Evolutionary conservation across 2,329 filamentous ascomycete species (phyloP).

Genomic region (Seiridium unicorne): DNA sequence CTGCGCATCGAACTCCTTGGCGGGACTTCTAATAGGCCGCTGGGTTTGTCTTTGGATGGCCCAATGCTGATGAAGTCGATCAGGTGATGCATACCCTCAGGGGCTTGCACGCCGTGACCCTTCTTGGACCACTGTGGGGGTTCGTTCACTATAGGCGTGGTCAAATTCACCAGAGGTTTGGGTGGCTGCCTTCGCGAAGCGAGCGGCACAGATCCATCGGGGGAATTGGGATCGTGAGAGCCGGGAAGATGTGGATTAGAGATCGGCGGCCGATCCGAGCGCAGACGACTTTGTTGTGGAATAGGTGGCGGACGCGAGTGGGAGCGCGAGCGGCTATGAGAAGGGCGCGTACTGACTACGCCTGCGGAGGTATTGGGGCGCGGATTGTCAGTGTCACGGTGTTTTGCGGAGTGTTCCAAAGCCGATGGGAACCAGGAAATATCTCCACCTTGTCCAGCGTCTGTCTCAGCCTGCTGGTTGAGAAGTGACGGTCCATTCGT

Average conservation of each 20-base stretch:
- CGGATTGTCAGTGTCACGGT: constrained; percentile 14
- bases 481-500: constrained; percentile 57
- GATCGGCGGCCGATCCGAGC: not conserved
- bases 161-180: constrained; percentile 26
- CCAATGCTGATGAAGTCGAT: constrained; percentile 26
- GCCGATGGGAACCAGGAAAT: constrained; percentile 38
- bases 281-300: not conserved
- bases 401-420: constrained; percentile 26
- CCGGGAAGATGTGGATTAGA: not conserved
- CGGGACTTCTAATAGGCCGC: constrained; percentile 16
- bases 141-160: constrained; percentile 21
- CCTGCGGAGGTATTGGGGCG: constrained; percentile 16
- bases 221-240: not conserved
- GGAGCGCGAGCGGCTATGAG: constrained; percentile 2
- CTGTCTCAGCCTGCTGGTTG: constrained; percentile 32
- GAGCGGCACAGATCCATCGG: not conserved
- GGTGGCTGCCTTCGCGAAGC: constrained; percentile 18
- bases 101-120: constrained; percentile 28
- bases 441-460: constrained; percentile 10
- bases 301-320: constrained; percentile 6
- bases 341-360: not conserved
- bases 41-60: constrained; percentile 11
- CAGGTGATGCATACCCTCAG: constrained; percentile 27
- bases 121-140: constrained; percentile 27
- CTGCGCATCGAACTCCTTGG: constrained; percentile 22